Base-by-base conservation (phyloP, 1,139 yeast genomes). In the Yamadazyma buinensis region DNA sequence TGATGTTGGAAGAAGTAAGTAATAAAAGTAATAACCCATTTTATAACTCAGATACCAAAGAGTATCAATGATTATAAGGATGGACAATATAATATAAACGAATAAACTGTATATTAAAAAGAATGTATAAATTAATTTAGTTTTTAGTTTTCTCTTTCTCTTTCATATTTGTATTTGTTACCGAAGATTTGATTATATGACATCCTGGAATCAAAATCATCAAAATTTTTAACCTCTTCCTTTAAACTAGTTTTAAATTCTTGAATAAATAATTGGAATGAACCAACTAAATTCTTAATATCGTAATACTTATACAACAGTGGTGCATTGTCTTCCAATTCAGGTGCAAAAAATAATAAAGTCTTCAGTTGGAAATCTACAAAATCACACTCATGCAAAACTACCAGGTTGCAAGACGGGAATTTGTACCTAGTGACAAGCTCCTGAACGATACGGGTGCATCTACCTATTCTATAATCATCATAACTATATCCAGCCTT, bases 1-100 rank as follows among this genome's bases (percentile, higher is more conserved):
- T 59, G 39, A 69, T 69, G 75, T 40, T 63, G 40, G 54, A 52
- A 37, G 43, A 51, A 7, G 25, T 27, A 9, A 26, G 24, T 10
- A 34, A 20, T 9, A 43, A 36, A 20, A 40, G 34, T 25, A 46
- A 46, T 26, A 46, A 46, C 32, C 50, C 50, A 4, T 46, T 46
- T 39, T 44, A 35, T 23, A 37, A 41, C 22, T 28, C 29, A 4
- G 38, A 36, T 12, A 34, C 43, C 17, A 34, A 37, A 15, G 36
- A 33, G 32, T 40, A 28, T 26, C 38, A 36, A 22, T 41, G 29
- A n/a, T n/a, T n/a, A n/a, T n/a, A n/a, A n/a, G n/a, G n/a, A n/a
- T n/a, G n/a, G n/a, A n/a, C n/a, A n/a, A n/a, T n/a, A n/a, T n/a
- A n/a, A n/a, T n/a, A n/a, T n/a, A n/a, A n/a, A n/a, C n/a, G n/a